Percentiles rank a stretch among this genome's conserved stretches.
Conservation (phyloP, 352 stramenopile species). For the Blastocystis sp. region DNA sequence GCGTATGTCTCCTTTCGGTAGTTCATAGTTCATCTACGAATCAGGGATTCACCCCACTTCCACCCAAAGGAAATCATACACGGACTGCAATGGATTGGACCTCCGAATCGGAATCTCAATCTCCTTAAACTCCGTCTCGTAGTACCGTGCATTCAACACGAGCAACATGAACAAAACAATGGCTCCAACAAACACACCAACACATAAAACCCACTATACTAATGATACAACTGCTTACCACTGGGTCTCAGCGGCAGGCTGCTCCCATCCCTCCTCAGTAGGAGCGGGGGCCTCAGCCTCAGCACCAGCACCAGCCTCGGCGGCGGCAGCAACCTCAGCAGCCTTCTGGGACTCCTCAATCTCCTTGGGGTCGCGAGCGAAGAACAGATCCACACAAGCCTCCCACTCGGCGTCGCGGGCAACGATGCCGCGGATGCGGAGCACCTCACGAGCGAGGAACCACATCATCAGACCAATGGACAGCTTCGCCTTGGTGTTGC, state of each 20-base stretch:
- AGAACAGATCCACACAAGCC: conserved; percentile 98
- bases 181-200: not conserved
- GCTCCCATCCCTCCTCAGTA: not conserved
- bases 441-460: conserved; percentile 93
- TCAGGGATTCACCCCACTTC: no score
- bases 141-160: not conserved
- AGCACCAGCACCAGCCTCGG: conserved; percentile 60
- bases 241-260: conserved; percentile 15
- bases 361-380: conserved; percentile 98
- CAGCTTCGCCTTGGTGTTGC: conserved; percentile 99
- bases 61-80: not conserved
- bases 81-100: not conserved
- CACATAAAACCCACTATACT: conserved; percentile 6
- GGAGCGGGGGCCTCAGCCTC: not conserved
- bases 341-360: conserved; percentile 97
- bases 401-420: conserved; percentile 85
- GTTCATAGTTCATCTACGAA: not conserved
- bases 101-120: not conserved
- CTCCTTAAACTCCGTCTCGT: not conserved
- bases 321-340: conserved; percentile 72
- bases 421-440: conserved; percentile 89
- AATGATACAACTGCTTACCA: conserved; percentile 5
- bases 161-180: not conserved
- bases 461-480: conserved; percentile 99
- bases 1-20: not conserved